phyloP scores from a whole-genome alignment of 2,329 filamentous ascomycete species.

The Colletotrichum trifolii region DNA sequence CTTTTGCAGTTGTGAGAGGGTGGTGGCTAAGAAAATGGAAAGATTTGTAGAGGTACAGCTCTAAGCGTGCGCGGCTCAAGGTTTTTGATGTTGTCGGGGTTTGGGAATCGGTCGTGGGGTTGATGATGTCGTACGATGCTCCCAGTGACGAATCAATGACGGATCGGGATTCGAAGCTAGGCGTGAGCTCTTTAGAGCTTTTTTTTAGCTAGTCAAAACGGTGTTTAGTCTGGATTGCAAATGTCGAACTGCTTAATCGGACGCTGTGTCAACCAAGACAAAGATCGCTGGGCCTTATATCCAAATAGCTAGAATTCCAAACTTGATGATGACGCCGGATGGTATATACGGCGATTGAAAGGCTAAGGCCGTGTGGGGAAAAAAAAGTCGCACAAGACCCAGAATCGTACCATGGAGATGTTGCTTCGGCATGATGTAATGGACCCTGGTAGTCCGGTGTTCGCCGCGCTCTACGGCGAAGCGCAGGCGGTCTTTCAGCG shows the following conservation, averaged over 20 bases:
- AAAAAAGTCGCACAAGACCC: conserved; percentile 29
- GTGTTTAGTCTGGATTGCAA: too few relatives aligned
- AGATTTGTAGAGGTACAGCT: conserved; percentile 15
- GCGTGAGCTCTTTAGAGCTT: conserved; percentile 7
- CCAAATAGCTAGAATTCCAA: neutral
- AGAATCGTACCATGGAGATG: conserved; percentile 35
- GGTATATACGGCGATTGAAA: conserved; percentile 28
- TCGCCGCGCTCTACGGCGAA: conserved; percentile 24
- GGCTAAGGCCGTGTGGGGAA: conserved; percentile 12
- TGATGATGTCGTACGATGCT: conserved; percentile 31
- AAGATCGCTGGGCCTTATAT: conserved; percentile 27
- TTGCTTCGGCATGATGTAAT: conserved; percentile 36
- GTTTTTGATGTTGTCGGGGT: conserved; percentile 18
- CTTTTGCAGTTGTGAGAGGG: neutral
- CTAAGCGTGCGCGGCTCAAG: conserved; percentile 16
- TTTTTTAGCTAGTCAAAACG: conserved; percentile 1
- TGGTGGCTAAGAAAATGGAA: neutral
- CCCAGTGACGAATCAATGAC: conserved; percentile 31
- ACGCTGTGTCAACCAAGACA: neutral
- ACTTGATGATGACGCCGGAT: conserved; percentile 14
- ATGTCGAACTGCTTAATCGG: too few relatives aligned
- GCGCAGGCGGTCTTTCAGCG: conserved; percentile 4
- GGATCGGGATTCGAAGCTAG: conserved; percentile 20
- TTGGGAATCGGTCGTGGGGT: conserved; percentile 20
- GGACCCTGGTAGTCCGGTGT: conserved; percentile 28